These are phyloP conservation scores for Clarireedia hainanense DNA, from an alignment of 2,329 filamentous ascomycete genomes.

Conservation along the genomic window DNA sequence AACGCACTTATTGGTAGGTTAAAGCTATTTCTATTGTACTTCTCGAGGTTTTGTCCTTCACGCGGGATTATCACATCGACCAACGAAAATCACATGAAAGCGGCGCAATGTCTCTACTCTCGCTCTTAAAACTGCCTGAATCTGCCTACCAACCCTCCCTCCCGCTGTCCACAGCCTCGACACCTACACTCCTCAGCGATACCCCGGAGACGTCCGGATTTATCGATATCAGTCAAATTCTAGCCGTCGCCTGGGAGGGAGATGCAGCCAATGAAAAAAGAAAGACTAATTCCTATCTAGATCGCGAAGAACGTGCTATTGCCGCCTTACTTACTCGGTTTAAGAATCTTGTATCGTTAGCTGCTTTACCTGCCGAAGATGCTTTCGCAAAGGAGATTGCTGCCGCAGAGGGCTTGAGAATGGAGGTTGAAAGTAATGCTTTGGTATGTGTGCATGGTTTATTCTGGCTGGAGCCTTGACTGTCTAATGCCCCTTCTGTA, in stretches of 20 bases:
- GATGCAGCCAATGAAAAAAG: neutral
- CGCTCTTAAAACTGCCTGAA: no score
- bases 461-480: neutral
- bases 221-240: neutral
- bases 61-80: neutral
- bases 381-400: conserved; percentile 26
- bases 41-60: neutral
- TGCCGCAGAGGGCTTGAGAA: conserved; percentile 26
- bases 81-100: neutral
- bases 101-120: no score
- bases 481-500: no score
- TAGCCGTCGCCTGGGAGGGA: neutral
- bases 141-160: neutral
- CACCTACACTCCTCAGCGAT: neutral
- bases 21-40: conserved; percentile 3
- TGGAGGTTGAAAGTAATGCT: conserved; percentile 28
- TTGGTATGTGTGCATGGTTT: conserved; percentile 19
- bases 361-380: conserved; percentile 20
- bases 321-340: conserved; percentile 39
- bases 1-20: conserved; percentile 24
- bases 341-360: conserved; percentile 33
- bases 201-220: neutral
- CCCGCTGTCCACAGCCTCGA: neutral
- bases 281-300: conserved; percentile 27
- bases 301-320: conserved; percentile 38